These are phyloP conservation scores for Alternaria ethzedia DNA, from an alignment of 2,329 filamentous ascomycete species.

Conservation along the genomic window DNA sequence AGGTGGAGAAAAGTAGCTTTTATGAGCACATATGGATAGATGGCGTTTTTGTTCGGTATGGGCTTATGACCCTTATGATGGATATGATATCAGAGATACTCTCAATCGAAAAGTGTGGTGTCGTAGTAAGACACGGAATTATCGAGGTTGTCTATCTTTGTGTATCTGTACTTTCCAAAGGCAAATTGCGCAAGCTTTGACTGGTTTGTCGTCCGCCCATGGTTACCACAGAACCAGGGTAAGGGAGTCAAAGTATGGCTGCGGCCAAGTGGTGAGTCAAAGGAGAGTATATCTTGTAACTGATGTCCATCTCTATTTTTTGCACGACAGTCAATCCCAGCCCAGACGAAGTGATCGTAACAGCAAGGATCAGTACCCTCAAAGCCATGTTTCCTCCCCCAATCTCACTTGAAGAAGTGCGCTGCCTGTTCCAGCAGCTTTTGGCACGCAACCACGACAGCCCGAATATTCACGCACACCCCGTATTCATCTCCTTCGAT, in stretches of 20 bases:
- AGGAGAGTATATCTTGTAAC: neutral
- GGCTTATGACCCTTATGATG: neutral
- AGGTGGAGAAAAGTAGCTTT: neutral
- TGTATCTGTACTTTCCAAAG: no score
- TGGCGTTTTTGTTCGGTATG: neutral
- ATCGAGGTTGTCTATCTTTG: no score
- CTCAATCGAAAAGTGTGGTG: neutral
- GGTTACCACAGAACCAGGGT: neutral
- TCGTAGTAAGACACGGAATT: neutral
- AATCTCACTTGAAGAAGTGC: neutral
- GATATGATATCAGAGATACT: neutral
- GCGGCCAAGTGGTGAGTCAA: neutral
- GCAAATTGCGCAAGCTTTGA: neutral
- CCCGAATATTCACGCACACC: neutral
- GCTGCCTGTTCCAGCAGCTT: neutral
- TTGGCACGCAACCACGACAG: neutral
- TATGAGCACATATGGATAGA: neutral
- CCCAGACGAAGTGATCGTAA: neutral
- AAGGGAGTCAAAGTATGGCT: neutral
- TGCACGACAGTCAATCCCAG: neutral
- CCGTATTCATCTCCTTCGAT: constrained; percentile 10
- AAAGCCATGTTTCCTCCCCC: neutral
- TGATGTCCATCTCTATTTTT: neutral
- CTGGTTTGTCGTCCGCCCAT: neutral
- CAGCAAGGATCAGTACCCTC: neutral